Conservation (phyloP, 2,329 filamentous ascomycete species). For the Cytospora leucostoma region DNA sequence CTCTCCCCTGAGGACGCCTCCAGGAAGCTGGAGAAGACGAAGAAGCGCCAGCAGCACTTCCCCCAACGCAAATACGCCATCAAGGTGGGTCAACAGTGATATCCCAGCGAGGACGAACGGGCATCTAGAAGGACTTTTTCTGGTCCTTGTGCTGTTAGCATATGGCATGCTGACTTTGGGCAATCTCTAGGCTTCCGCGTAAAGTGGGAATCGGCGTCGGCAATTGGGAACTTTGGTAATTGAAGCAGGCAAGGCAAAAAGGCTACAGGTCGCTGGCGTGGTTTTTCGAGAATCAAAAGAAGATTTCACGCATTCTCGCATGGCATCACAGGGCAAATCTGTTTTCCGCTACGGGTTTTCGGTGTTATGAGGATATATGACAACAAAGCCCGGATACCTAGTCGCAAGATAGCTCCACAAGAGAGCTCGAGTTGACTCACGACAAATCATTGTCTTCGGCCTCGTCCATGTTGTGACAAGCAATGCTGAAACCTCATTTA, state of each 20-base stretch:
- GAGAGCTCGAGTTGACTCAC: slow-evolving; percentile 29
- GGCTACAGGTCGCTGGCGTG: slow-evolving; percentile 29
- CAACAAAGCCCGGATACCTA: slow-evolving; percentile 27
- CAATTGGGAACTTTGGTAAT: slow-evolving; percentile 28
- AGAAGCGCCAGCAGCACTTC: slow-evolving; percentile 96
- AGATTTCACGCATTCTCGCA: slow-evolving; percentile 26
- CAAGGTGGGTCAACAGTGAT: slow-evolving; percentile 68
- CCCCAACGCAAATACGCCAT: slow-evolving; percentile 98
- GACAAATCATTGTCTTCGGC: slow-evolving; percentile 10
- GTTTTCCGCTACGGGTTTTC: slow-evolving; percentile 29
- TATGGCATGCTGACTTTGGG: slow-evolving; percentile 11
- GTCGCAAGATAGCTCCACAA: slow-evolving; percentile 30
- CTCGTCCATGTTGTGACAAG: slow-evolving; percentile 1
- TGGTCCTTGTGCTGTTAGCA: not conserved
- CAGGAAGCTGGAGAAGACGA: slow-evolving; percentile 86
- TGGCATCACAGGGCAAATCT: slow-evolving; percentile 28
- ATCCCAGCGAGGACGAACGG: not conserved
- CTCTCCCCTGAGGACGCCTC: slow-evolving; percentile 89
- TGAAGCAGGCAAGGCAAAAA: slow-evolving; percentile 25
- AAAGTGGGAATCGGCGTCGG: slow-evolving; percentile 26
- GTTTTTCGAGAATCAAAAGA: slow-evolving; percentile 27
- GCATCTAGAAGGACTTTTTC: not conserved
- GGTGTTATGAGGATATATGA: slow-evolving; percentile 30
- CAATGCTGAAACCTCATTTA: slow-evolving; percentile 1
- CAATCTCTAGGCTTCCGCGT: slow-evolving; percentile 26